These are phyloP conservation scores for Gracilariopsis chorda DNA, from an alignment of 23 red algal species.

Conservation along the genomic window DNA sequence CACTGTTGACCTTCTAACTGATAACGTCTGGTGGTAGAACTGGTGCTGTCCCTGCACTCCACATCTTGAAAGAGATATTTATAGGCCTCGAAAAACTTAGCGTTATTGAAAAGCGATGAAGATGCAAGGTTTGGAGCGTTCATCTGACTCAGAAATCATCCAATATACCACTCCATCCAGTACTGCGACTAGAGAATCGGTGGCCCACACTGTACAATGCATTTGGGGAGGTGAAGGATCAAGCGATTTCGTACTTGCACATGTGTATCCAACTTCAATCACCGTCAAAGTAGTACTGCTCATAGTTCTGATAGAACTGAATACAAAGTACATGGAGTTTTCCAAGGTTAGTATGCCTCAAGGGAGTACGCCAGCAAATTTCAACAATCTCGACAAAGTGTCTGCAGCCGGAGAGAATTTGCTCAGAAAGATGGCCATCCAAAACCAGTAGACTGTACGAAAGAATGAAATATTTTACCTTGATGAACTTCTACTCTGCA, in stretches of 20 bases:
- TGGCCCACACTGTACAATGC: neutral
- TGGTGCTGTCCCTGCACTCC: neutral
- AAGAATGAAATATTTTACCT: neutral
- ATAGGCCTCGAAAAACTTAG: neutral
- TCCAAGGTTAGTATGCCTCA: neutral
- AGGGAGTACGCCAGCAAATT: neutral
- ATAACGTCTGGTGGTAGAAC: neutral
- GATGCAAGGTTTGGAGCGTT: neutral
- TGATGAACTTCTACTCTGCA: neutral
- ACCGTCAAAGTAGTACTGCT: neutral
- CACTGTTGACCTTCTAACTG: neutral
- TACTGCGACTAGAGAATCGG: neutral
- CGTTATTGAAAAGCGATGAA: neutral
- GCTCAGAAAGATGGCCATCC: neutral
- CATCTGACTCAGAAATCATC: neutral
- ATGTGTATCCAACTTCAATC: neutral
- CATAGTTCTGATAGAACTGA: neutral
- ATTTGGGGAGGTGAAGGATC: neutral
- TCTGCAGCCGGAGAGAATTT: neutral
- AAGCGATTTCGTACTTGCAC: neutral
- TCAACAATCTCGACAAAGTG: constrained; percentile 2
- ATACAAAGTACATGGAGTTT: neutral
- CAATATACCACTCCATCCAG: constrained; percentile 23
- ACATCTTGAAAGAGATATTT: neutral
- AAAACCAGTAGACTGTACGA: neutral